Percentiles rank a stretch among this genome's conserved stretches.
These are phyloP conservation scores for Leucosporidium yakuticum DNA, from an alignment of 768 basidiomycete genomes.

Conservation along the genomic window DNA sequence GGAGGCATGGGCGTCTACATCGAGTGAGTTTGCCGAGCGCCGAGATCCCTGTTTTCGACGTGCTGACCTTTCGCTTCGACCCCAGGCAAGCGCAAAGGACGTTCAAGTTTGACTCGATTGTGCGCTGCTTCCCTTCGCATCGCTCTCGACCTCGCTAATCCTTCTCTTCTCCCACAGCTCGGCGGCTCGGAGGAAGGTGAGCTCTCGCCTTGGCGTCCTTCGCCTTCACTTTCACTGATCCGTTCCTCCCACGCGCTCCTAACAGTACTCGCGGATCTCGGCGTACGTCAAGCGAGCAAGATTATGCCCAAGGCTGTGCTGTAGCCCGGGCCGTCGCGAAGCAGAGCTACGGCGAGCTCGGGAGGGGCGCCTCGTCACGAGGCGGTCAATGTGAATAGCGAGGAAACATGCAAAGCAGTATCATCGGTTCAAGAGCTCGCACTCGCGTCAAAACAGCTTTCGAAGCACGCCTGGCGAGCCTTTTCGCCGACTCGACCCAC, in stretches of 20 bases:
- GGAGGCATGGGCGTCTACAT: constrained; percentile 72
- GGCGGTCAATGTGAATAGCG: no score
- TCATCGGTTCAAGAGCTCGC: no score
- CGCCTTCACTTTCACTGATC: no score
- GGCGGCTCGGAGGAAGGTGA: constrained; percentile 22
- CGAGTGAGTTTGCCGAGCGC: constrained; percentile 45
- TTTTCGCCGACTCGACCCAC: no score
- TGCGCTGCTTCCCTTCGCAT: background rate
- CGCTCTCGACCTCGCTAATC: background rate
- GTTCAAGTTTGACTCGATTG: constrained; percentile 19
- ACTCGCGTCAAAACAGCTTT: no score
- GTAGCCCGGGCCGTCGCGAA: no score
- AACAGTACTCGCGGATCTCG: constrained; percentile 19
- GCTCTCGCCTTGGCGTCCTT: background rate
- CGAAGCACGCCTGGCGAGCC: no score
- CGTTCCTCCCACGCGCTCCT: no score
- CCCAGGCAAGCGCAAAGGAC: constrained; percentile 3
- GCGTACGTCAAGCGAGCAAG: constrained; percentile 21
- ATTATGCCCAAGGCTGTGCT: constrained; percentile 16
- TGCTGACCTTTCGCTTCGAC: background rate
- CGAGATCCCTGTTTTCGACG: background rate
- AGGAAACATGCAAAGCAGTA: no score
- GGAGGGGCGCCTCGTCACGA: no score
- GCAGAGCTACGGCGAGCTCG: no score
- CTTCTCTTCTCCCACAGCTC: background rate